Conservation (phyloP, 108 stramenopile genomes). For the Seminavis robusta region DNA sequence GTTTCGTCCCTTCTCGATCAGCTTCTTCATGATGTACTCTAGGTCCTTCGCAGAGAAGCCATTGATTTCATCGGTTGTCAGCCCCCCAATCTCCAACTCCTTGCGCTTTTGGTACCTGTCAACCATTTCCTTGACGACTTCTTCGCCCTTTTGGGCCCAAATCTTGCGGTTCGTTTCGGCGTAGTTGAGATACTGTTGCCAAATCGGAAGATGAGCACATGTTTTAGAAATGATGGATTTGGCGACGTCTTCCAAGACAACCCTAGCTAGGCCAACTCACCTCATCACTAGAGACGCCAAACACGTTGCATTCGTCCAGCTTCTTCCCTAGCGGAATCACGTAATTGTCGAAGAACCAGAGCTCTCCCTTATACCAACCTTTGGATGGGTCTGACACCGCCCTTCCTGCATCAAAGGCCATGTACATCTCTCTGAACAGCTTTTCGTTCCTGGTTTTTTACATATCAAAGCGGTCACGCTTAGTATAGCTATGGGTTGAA, state of each 20-base stretch:
- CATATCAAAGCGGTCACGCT: background rate
- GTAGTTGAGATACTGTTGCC: constrained; percentile 16
- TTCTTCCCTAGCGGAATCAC: constrained; percentile 15
- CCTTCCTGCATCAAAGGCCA: constrained; percentile 3
- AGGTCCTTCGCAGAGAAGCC: constrained; percentile 1
- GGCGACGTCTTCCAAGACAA: too few species aligned
- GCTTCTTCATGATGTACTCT: background rate
- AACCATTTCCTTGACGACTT: constrained; percentile 2
- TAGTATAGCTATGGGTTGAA: background rate
- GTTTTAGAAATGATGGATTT: too few species aligned
- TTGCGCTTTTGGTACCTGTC: constrained; percentile 1
- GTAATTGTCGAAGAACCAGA: too few species aligned
- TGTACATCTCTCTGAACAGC: constrained; percentile 12
- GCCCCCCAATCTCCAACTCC: constrained; percentile 1
- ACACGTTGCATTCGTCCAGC: constrained; percentile 3
- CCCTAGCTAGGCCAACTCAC: too few species aligned
- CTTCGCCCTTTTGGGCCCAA: background rate
- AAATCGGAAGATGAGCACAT: too few species aligned
- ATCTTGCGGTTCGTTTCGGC: constrained; percentile 7
- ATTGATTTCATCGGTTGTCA: constrained; percentile 4
- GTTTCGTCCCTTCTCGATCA: constrained; percentile 3
- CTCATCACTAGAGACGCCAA: constrained; percentile 5
- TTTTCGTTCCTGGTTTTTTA: constrained; percentile 1
- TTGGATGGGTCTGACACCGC: constrained; percentile 1
- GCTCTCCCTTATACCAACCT: too few species aligned